Base-by-base conservation (phyloP, 108 stramenopile genomes). In the Bacterosira constricta region DNA sequence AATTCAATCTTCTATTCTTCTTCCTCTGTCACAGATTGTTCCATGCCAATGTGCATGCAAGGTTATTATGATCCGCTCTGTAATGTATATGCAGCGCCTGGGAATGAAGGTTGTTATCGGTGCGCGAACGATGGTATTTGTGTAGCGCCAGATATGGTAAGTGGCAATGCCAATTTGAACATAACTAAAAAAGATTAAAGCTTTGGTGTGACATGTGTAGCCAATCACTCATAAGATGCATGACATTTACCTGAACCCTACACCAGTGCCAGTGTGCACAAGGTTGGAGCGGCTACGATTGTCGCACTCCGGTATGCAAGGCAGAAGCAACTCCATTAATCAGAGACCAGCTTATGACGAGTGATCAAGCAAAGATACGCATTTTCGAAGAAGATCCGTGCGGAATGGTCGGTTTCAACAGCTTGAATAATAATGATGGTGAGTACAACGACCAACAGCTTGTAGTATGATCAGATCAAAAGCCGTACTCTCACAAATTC, bases 241-340 rank as follows among this genome's bases (percentile, higher is more conserved):
- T n/a, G n/a, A 2, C 42, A 44, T 17, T 44, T 52, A 13, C 27
- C 25, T 29, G 26, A 13, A 9, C 23, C 26, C 23, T 52, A 5
- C 2, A 34, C 15, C 17, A 41, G 42, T 96, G 95, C 66, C 52
- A 73, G 8, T 96, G 95, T 73, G 82, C 92, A 6, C 72, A 81
- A 21, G 93, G 88, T 12, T 96, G 95, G 93, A 83, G 66, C 20
- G 93, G 93, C 0, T 93, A 88, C 62, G 95, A 96, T 73, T 96
- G 95, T 69, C 53, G 54, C 17, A 88, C 85, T n/a, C 95, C 95
- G 4, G 83, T 90, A 30, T 96, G 95, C 56, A 76, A 85, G 67
- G 85, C 68, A 18, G 87, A 90, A 23, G 89, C 81, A 0, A 86
- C 85, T 63, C 52, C 39, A 17, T 29, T 84, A 35, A 77, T 82